Conservation (phyloP, 495 filamentous ascomycete genomes). For the Aeminium ludgeri region DNA sequence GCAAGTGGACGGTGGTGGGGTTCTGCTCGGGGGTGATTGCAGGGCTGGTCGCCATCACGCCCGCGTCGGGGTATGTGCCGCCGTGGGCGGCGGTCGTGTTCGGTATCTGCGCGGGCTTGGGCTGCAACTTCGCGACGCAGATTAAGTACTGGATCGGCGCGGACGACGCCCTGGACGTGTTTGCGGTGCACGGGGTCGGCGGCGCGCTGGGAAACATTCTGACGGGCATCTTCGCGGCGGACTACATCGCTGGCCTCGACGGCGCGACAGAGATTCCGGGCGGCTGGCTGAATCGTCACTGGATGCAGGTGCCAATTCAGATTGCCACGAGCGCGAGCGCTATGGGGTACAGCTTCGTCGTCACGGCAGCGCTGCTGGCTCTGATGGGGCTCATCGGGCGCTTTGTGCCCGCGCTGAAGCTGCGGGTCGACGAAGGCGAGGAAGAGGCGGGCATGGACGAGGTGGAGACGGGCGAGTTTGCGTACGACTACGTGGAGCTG, state of each 20-base stretch:
- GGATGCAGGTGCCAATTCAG: constrained; percentile 76
- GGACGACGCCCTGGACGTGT: constrained; percentile 44
- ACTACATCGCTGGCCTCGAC: constrained; percentile 84
- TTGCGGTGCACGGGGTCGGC: constrained; percentile 65
- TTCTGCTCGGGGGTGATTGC: constrained; percentile 93
- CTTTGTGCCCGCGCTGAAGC: constrained; percentile 63
- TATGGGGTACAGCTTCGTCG: constrained; percentile 70
- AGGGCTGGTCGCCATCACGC: constrained; percentile 84
- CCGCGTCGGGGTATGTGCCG: constrained; percentile 80
- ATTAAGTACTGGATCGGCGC: constrained; percentile 76
- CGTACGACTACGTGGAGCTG: constrained; percentile 95
- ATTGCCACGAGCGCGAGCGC: constrained; percentile 74
- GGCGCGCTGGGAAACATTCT: constrained; percentile 79
- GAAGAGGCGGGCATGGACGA: constrained; percentile 90
- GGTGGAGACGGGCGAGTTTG: constrained; percentile 92
- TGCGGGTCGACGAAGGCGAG: constrained; percentile 67
- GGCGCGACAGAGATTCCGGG: constrained; percentile 53
- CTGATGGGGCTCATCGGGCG: constrained; percentile 52
- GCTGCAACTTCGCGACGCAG: constrained; percentile 93
- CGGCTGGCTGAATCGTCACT: constrained; percentile 84
- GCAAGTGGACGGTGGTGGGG: constrained; percentile 92
- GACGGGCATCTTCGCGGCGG: constrained; percentile 82
- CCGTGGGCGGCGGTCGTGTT: constrained; percentile 85
- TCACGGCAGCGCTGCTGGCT: constrained; percentile 62
- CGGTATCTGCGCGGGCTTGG: constrained; percentile 64